Evolutionary conservation across 2,329 filamentous ascomycete genomes (phyloP), one percentile per base, ranked within the genome.

Genomic region (Elsinoe necatrix): DNA sequence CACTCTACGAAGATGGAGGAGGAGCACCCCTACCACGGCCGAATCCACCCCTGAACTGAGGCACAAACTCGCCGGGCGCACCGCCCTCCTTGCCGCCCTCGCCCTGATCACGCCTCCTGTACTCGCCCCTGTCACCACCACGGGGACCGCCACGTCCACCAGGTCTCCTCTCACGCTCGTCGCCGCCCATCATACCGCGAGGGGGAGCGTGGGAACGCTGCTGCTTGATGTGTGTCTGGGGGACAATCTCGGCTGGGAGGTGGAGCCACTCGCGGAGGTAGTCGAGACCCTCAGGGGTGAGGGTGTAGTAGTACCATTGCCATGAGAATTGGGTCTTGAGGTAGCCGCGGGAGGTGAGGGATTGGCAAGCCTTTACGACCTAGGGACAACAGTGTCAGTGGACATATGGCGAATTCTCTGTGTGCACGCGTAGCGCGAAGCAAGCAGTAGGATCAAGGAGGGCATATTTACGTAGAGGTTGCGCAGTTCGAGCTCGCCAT

Each of bases 241-340:
- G 93, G 67, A 98, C 93, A 74, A 98, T 96, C 85, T 98, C 93
- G 75, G 93, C 91, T 72, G 93, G 93, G 71, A 98, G 87, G 81
- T 98, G 93, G 70, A 98, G 91, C 93, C 93, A 98, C 83, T 98
- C 93, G 75, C 93, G 92, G 77, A 98, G 91, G 85, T 98, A 98
- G 82, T 97, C 92, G 76, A 98, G 92, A 80, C 93, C 93, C 84
- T 97, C 91, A 73, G 91, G 89, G 76, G 92, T 96, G 78, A 98
- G 86, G 78, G 93, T 96, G 86, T 98, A 98, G 88, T 98, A 98
- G 87, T 97, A 95, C 84, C 91, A 95, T 80, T 95, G 90, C 90
- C 90, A 95, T 67, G 90, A 95, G 87, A 98, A 98, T 79, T 95
- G 93, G 70, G 93, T 98, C 89, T 98, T 98, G 80, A 98, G 85